Evolutionary conservation across 768 basidiomycete species (phyloP), one percentile per base, ranked within the genome.

Genomic region (Macrolepiota dolichaula): DNA sequence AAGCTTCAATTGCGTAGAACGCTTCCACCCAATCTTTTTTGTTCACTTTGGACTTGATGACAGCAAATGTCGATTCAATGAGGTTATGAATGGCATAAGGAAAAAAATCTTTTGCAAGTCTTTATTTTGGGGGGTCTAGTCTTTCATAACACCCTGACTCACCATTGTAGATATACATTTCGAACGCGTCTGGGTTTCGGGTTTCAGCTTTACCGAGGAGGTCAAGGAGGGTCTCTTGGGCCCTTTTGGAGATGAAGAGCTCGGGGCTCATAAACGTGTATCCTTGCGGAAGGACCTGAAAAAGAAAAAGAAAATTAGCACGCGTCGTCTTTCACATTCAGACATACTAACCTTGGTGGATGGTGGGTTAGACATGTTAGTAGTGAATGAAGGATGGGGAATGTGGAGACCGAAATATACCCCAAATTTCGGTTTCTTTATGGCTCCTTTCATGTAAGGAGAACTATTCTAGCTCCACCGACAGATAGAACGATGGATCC

Each of bases 151-250:
- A 11, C 24, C 7, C 3, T 3, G 7, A 47, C 70, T 54, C 42
- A 73, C 77, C 71, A 51, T 76, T 73, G 63, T 74, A 73, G 36
- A 73, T 68, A 54, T 74, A 75, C 69, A 75, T 72, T 44, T 69
- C 69, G 51, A 72, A 72, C 27, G 61, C 61, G 56, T 76, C 73
- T 9, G 74, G 74, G 62, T 74, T 69, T 42, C 74, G 65, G 27
- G 74, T 70, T 11, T 66, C 59, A 9, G 73, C 69, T 58, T 75
- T 66, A 19, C 70, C 63, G 38, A 74, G 55, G 25, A 76, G 64
- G 32, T 72, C 71, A 4, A 67, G 44, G 9, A 71, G 61, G 10
- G 74, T 61, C 1, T 70, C 67, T 55, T 71, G 69, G 3, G 64
- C 74, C 57, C 70, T 67, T 50, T 40, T 36, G 6, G 75, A 73